Percentiles rank a stretch among this genome's conserved stretches.
phyloP scores from a whole-genome alignment of 805 yeast genomes.

The Candida gorgasii region DNA sequence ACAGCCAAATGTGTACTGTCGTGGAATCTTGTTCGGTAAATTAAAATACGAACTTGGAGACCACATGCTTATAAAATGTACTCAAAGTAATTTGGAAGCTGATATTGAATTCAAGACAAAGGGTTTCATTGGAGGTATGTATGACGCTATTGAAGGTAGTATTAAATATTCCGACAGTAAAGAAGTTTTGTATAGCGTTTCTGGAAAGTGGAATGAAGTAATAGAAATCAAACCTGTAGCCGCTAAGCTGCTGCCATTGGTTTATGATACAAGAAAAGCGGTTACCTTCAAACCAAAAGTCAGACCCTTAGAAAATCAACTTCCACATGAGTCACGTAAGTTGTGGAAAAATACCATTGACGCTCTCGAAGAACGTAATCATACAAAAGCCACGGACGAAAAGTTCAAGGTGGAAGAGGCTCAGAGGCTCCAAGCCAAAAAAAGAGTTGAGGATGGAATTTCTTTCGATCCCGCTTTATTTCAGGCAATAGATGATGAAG shows the following conservation, averaged over 20 bases:
- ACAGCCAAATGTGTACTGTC: slow-evolving; percentile 95
- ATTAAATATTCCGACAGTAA: slow-evolving; percentile 47
- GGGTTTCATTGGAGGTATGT: slow-evolving; percentile 90
- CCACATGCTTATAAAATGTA: slow-evolving; percentile 74
- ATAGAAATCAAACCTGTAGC: slow-evolving; percentile 61
- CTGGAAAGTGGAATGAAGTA: slow-evolving; percentile 93
- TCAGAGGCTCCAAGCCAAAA: slow-evolving; percentile 76
- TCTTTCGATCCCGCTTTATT: slow-evolving; percentile 83
- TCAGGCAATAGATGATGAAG: slow-evolving; percentile 15
- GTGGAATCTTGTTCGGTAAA: slow-evolving; percentile 90
- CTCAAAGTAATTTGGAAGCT: slow-evolving; percentile 57
- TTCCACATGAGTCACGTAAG: slow-evolving; percentile 73
- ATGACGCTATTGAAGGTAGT: slow-evolving; percentile 82
- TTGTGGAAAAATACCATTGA: slow-evolving; percentile 82
- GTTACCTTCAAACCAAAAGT: slow-evolving; percentile 62
- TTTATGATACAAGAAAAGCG: slow-evolving; percentile 51
- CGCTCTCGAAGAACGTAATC: slow-evolving; percentile 80
- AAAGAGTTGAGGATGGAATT: slow-evolving; percentile 73
- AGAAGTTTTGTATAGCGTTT: slow-evolving; percentile 60
- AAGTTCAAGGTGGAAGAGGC: slow-evolving; percentile 82
- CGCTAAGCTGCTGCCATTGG: slow-evolving; percentile 47
- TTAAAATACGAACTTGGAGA: slow-evolving; percentile 92
- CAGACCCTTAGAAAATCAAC: slow-evolving; percentile 79
- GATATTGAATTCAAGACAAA: slow-evolving; percentile 93
- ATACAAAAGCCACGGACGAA: slow-evolving; percentile 81